Percentiles rank a stretch among this genome's conserved stretches.
phyloP scores from a whole-genome alignment of 139 green algal genomes.

The Asterochloris sp. region DNA sequence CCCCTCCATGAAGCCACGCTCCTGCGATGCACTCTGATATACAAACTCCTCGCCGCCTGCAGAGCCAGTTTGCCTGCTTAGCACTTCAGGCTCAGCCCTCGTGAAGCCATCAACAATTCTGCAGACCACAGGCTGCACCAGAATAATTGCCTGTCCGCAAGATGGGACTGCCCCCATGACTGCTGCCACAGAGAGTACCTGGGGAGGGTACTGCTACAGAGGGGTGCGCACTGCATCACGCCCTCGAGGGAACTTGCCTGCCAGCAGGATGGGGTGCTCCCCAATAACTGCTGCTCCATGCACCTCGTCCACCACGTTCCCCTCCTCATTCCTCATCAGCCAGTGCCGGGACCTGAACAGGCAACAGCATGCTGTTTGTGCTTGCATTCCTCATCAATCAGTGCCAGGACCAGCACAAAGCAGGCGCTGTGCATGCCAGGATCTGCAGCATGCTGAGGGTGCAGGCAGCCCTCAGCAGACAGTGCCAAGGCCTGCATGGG shows the following conservation, averaged over 20 bases:
- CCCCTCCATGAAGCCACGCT: constrained; percentile 60
- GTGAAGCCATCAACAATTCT: too few species aligned
- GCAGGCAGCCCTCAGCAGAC: too few species aligned
- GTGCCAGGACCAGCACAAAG: too few species aligned
- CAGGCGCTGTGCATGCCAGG: not conserved
- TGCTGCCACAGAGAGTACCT: too few species aligned
- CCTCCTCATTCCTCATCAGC: constrained; percentile 49
- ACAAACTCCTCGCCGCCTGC: constrained; percentile 51
- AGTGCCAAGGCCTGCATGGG: too few species aligned
- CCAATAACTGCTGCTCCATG: constrained; percentile 51
- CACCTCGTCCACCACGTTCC: constrained; percentile 44
- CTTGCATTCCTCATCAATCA: too few species aligned
- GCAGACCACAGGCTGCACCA: too few species aligned
- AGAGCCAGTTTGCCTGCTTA: not conserved
- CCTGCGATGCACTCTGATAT: constrained; percentile 61
- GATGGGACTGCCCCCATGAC: too few species aligned
- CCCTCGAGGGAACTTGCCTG: constrained; percentile 11
- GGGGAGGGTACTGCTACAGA: too few species aligned
- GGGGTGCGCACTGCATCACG: not conserved
- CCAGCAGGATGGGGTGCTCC: constrained; percentile 46
- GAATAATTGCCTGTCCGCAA: too few species aligned
- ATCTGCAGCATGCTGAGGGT: not conserved
- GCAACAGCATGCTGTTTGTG: too few species aligned
- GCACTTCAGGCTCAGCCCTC: not conserved
- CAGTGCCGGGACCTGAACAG: constrained; percentile 46